Conservation (phyloP, 495 filamentous ascomycete genomes). For the Thozetella sp. region DNA sequence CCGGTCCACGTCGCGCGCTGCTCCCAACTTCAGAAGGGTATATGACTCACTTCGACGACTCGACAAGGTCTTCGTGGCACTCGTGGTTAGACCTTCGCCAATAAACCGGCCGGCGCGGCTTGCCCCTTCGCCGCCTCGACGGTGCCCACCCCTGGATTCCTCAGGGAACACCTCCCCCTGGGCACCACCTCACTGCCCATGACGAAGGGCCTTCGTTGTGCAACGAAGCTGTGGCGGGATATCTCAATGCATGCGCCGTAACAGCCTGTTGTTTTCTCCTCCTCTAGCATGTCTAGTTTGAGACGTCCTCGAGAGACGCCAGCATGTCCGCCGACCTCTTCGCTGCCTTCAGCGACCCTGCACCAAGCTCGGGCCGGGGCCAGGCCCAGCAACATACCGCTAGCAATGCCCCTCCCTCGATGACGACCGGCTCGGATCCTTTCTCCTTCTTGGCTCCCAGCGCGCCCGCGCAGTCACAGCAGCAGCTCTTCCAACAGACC, state of each 20-base stretch:
- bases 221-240: conserved; percentile 3
- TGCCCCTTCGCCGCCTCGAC: too few relatives aligned
- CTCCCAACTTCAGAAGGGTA: neutral
- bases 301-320: neutral
- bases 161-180: conserved; percentile 7
- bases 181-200: neutral
- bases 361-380: conserved; percentile 23
- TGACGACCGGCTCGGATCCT: conserved; percentile 14
- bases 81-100: neutral
- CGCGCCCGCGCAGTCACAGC: conserved; percentile 11
- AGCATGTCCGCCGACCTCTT: conserved; percentile 77
- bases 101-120: neutral
- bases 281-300: neutral
- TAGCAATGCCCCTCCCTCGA: neutral
- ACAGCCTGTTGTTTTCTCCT: neutral
- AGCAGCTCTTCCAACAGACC: conserved; percentile 16
- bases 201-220: neutral
- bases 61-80: neutral
- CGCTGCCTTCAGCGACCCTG: conserved; percentile 63
- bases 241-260: neutral
- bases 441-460: conserved; percentile 16
- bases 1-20: neutral
- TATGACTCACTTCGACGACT: too few relatives aligned
- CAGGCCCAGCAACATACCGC: conserved; percentile 20
- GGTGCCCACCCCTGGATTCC: neutral